Conservation (phyloP, 257 asterid genomes). For the Gynochthodes officinalis region DNA sequence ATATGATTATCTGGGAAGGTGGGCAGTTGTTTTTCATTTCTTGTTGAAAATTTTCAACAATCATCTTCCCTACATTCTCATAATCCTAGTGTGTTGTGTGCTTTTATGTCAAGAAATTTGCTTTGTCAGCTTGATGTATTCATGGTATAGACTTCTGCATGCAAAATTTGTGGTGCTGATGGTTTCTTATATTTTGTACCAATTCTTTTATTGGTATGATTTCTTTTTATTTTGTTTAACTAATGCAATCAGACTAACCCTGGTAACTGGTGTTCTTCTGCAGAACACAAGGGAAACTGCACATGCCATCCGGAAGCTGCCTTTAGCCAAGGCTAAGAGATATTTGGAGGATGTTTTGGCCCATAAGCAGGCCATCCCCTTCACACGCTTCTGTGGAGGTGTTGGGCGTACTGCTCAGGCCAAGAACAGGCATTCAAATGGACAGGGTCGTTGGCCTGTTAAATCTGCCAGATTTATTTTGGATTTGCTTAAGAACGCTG, state of each 20-base stretch:
- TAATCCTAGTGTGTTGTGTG: background rate
- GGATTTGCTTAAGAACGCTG: conserved; percentile 79
- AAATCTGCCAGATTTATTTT: conserved; percentile 70
- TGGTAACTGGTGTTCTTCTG: background rate
- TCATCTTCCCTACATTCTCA: conserved; percentile 26
- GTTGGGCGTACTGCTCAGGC: conserved; percentile 93
- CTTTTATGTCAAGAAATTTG: too few species aligned
- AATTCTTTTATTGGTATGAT: background rate
- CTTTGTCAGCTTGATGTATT: background rate
- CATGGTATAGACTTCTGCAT: background rate
- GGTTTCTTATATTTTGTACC: background rate
- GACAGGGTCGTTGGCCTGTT: conserved; percentile 93
- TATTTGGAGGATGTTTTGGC: conserved; percentile 84
- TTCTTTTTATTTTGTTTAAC: background rate
- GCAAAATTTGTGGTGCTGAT: background rate
- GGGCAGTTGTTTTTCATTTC: conserved; percentile 31
- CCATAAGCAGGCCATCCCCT: conserved; percentile 89
- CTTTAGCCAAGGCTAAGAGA: conserved; percentile 76
- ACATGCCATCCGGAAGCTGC: conserved; percentile 72
- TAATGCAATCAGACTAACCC: background rate
- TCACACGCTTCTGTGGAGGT: conserved; percentile 79
- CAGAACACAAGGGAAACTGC: conserved; percentile 93
- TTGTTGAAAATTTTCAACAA: conserved; percentile 23
- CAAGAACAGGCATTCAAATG: conserved; percentile 85
- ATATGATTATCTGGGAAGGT: conserved; percentile 21